A percentile compares a stretch with the other conserved stretches of the same genome.
These are phyloP conservation scores for Termitomyces sp. DNA, from an alignment of 768 basidiomycete species.

Conservation along the genomic window DNA sequence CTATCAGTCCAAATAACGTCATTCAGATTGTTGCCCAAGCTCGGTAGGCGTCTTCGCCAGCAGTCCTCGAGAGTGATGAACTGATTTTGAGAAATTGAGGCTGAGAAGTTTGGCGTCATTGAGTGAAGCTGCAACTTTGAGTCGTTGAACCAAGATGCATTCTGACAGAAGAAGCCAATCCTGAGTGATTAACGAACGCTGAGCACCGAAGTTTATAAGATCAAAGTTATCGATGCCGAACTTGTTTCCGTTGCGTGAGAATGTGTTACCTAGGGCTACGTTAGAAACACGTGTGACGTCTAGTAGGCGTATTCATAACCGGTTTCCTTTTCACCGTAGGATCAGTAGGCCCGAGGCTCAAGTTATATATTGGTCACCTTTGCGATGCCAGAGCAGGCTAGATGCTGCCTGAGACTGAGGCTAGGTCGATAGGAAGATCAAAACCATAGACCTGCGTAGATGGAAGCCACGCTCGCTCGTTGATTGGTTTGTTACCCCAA, in stretches of 20 bases:
- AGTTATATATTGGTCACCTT: background rate
- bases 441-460: conserved; percentile 1
- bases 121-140: background rate
- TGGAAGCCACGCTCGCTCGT: conserved; percentile 4
- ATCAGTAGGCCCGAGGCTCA: background rate
- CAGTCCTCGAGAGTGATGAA: background rate
- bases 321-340: background rate
- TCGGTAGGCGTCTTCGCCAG: background rate
- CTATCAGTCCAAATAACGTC: background rate
- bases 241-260: background rate
- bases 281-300: background rate
- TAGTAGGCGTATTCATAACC: background rate
- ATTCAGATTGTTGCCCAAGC: background rate
- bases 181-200: too few relatives aligned
- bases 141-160: background rate
- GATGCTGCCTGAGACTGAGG: background rate
- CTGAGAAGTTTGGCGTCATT: background rate
- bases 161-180: background rate
- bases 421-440: background rate
- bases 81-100: background rate
- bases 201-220: too few relatives aligned
- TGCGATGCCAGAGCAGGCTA: background rate
- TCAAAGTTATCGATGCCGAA: background rate
- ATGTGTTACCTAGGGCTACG: too few relatives aligned
- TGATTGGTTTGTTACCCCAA: background rate